Conservation (phyloP, 768 basidiomycete genomes). For the Podaxis sp. region DNA sequence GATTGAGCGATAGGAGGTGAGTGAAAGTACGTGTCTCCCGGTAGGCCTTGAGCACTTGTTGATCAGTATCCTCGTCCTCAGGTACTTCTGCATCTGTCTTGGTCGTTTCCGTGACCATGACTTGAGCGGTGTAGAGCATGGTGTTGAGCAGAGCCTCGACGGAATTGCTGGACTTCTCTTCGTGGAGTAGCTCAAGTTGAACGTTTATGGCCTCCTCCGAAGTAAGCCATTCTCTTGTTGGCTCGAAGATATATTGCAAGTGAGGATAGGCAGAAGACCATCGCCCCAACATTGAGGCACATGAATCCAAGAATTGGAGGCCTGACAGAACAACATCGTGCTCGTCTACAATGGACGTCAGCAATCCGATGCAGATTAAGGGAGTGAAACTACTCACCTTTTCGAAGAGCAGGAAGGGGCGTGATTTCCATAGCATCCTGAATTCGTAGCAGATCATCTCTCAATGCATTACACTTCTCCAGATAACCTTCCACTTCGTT, state of each 20-base stretch:
- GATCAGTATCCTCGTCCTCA: conserved; percentile 32
- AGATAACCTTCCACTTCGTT: conserved; percentile 25
- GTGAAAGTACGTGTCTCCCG: conserved; percentile 46
- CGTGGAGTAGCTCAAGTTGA: neutral
- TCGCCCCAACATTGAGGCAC: neutral
- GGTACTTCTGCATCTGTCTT: conserved; percentile 21
- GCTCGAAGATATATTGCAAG: conserved; percentile 14
- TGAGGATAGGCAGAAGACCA: conserved; percentile 12
- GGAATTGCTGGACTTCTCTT: conserved; percentile 1
- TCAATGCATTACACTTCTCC: conserved; percentile 26
- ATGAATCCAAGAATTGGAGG: conserved; percentile 2
- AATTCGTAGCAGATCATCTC: conserved; percentile 22
- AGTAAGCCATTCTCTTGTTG: conserved; percentile 11
- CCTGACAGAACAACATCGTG: neutral
- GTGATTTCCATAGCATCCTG: conserved; percentile 24
- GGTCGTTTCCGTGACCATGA: conserved; percentile 37
- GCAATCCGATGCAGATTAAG: neutral
- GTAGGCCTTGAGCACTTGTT: conserved; percentile 53
- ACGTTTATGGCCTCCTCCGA: neutral
- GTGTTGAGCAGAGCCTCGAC: conserved; percentile 53
- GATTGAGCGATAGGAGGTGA: conserved; percentile 45
- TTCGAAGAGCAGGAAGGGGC: conserved; percentile 32
- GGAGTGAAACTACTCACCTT: conserved; percentile 28
- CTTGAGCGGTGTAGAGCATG: conserved; percentile 67
- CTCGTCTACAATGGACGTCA: conserved; percentile 7